Evolutionary conservation across 176 grass and related monocot species (phyloP), one percentile per base, ranked within the genome.

Genomic region (Juncus effusus): DNA sequence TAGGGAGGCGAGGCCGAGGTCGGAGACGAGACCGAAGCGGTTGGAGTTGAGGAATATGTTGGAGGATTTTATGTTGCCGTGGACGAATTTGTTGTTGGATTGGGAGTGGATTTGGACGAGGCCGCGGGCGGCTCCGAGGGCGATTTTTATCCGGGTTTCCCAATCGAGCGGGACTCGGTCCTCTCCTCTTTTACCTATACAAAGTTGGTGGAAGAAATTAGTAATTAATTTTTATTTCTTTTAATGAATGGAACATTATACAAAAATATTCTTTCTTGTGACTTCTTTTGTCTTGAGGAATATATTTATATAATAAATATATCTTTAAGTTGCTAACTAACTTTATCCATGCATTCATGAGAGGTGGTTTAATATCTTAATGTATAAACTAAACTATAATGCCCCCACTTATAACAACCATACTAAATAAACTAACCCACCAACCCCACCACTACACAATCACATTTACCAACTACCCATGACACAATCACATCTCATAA

Each of bases 61-160:
- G 7, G 95, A 94, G 10, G 95, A 77, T 71, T 99, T 99, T 67
- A 99, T 85, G 60, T 99, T 99, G 61, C 95, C 95, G 0, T 99
- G 95, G 41, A 99, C 83, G 67, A 94, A 88, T 82, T 90, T 99
- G 35, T 88, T 80, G 16, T 90, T 93, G 78, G 93, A 90, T 79
- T 94, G 78, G 0, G 74, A 78, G 74, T 99, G 95, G 58, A 99
- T 78, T 56, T 76, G 61, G n/a, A 83, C 70, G 35, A 94, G 77
- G 59, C 95, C 95, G 79, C 83, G 79, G 60, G 95, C 89, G 54
- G 89, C 81, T 52, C 95, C 95, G 9, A 99, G 73, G 45, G 83
- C 83, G 62, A 99, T 94, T 80, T 72, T 99, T 77, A 94, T 6
- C 54, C 95, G 85, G 54, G 81, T 83, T 75, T 85, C 83, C 95